Conservation (phyloP, 768 basidiomycete genomes). For the Cantharellus anzutake region DNA sequence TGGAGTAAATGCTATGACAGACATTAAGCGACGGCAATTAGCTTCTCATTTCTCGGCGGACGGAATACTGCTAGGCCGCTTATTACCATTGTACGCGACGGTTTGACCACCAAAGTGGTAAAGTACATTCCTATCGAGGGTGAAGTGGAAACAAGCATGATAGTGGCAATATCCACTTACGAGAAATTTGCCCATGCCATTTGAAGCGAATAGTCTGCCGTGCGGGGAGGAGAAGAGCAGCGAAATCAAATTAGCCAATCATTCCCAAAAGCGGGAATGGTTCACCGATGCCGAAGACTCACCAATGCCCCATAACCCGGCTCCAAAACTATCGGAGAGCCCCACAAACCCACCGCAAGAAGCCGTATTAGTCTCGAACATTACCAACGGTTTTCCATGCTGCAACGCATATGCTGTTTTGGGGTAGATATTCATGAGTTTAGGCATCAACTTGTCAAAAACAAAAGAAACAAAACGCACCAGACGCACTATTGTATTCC, state of each 20-base stretch:
- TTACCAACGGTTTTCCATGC: conserved; percentile 26
- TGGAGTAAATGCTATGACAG: conserved; percentile 28
- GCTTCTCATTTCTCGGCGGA: neutral
- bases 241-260: neutral
- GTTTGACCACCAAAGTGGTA: conserved; percentile 31
- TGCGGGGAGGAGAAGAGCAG: neutral
- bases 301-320: conserved; percentile 25
- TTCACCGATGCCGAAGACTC: too few relatives aligned
- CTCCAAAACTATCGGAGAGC: conserved; percentile 30
- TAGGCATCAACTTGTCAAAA: too few relatives aligned
- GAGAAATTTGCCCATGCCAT: conserved; percentile 32
- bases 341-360: conserved; percentile 37
- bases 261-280: too few relatives aligned
- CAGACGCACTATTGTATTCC: too few relatives aligned
- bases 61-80: neutral
- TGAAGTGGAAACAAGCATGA: too few relatives aligned
- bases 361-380: conserved; percentile 49
- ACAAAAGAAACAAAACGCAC: too few relatives aligned
- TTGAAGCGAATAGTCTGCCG: conserved; percentile 26
- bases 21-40: neutral
- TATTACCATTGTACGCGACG: conserved; percentile 33
- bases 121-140: conserved; percentile 15
- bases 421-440: too few relatives aligned
- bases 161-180: too few relatives aligned
- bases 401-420: conserved; percentile 18